Percentiles rank a stretch among this genome's conserved stretches.
Evolutionary conservation across 352 stramenopile species (phyloP).

Genomic region (Phytophthora pistaciae): DNA sequence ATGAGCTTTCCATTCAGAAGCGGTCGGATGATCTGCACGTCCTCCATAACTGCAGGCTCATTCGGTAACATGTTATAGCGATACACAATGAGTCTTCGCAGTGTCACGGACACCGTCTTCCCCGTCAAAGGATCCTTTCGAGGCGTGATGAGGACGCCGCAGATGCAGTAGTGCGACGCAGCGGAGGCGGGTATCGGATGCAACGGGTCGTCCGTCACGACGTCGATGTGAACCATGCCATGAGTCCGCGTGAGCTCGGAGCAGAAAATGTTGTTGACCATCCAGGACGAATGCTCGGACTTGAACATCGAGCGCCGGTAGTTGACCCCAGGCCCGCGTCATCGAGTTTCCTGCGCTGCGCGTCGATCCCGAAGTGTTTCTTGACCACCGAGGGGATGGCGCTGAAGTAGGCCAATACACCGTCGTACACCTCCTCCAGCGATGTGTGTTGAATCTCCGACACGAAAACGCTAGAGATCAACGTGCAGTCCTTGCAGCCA

Average conservation of each 20-base stretch:
- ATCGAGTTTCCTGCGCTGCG: slow-evolving; percentile 33
- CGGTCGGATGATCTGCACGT: neutral
- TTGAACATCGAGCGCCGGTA: slow-evolving; percentile 47
- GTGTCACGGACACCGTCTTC: slow-evolving; percentile 27
- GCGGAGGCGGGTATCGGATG: slow-evolving; percentile 19
- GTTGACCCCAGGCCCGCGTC: slow-evolving; percentile 20
- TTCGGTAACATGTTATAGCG: slow-evolving; percentile 46
- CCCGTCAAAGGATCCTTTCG: slow-evolving; percentile 27
- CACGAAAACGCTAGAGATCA: slow-evolving; percentile 48
- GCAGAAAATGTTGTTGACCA: slow-evolving; percentile 43
- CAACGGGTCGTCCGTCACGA: slow-evolving; percentile 38
- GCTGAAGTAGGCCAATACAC: slow-evolving; percentile 40
- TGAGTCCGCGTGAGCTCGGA: slow-evolving; percentile 33
- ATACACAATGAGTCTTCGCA: slow-evolving; percentile 43
- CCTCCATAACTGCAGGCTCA: slow-evolving; percentile 13
- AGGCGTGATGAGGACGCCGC: slow-evolving; percentile 37
- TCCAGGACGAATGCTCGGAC: slow-evolving; percentile 20
- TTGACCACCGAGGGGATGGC: slow-evolving; percentile 44
- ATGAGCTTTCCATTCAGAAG: neutral
- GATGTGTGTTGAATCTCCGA: slow-evolving; percentile 49
- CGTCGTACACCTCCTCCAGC: slow-evolving; percentile 44
- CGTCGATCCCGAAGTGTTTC: slow-evolving; percentile 41
- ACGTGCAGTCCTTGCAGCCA: slow-evolving; percentile 36
- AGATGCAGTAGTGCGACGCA: slow-evolving; percentile 39
- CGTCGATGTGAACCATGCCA: slow-evolving; percentile 50